Conservation (phyloP, 192 early-diverging fungal genomes). For the Linnemannia zychae region DNA sequence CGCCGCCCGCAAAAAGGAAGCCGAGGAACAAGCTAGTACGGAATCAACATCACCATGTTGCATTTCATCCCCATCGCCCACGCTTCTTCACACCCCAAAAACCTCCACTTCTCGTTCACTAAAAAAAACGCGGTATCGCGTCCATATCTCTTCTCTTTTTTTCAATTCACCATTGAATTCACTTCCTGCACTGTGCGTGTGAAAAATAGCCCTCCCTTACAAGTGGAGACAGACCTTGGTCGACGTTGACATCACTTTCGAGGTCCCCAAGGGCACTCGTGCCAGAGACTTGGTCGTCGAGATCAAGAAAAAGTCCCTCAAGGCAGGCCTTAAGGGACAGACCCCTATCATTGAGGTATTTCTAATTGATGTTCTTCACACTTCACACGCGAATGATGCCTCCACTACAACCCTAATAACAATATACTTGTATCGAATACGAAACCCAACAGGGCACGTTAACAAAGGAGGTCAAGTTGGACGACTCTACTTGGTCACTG, state of each 20-base stretch:
- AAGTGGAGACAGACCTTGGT: constrained; percentile 86
- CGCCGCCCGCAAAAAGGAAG: constrained; percentile 59
- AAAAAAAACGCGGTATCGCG: background rate
- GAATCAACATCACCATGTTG: background rate
- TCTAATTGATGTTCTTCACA: too few species aligned
- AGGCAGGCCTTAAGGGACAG: constrained; percentile 79
- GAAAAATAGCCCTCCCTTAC: constrained; percentile 73
- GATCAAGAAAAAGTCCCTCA: constrained; percentile 76
- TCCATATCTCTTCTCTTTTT: background rate
- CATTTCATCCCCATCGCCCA: background rate
- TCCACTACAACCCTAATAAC: background rate
- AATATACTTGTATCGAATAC: too few species aligned
- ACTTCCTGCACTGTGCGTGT: background rate
- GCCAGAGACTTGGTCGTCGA: constrained; percentile 75
- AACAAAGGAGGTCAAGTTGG: constrained; percentile 74
- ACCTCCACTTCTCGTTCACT: background rate
- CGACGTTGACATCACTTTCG: constrained; percentile 83
- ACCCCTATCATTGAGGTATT: constrained; percentile 78
- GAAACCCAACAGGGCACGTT: constrained; percentile 87
- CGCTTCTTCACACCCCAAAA: background rate
- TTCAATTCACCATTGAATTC: background rate
- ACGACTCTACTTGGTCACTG: constrained; percentile 88
- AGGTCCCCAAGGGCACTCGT: constrained; percentile 80
- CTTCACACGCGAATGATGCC: too few species aligned
- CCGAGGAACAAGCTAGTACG: constrained; percentile 68